phyloP scores from a whole-genome alignment of 2,329 filamentous ascomycete genomes.

The Penicillium sp. region DNA sequence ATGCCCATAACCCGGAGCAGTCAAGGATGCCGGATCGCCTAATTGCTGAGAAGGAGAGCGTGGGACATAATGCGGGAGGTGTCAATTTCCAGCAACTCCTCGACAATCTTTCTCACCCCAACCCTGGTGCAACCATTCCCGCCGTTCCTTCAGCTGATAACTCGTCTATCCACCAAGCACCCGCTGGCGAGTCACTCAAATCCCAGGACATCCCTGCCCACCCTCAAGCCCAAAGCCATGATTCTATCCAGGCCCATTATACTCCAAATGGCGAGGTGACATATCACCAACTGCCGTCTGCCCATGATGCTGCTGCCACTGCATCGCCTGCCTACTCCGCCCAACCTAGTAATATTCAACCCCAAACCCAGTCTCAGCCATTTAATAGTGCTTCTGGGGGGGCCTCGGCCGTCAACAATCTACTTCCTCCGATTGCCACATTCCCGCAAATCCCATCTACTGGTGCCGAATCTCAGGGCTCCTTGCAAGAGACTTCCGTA shows the following conservation, averaged over 20 bases:
- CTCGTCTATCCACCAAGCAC: conserved; percentile 32
- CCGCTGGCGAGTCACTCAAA: conserved; percentile 34
- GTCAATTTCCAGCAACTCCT: conserved; percentile 51
- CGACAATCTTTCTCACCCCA: conserved; percentile 47
- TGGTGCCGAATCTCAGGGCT: conserved; percentile 21
- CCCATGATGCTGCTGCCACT: conserved; percentile 27
- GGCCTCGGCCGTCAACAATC: conserved; percentile 33
- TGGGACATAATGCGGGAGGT: conserved; percentile 31
- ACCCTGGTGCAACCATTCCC: conserved; percentile 27
- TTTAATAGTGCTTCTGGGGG: conserved; percentile 37
- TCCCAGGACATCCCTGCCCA: conserved; percentile 46
- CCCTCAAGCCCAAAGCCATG: conserved; percentile 47
- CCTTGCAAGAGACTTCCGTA: conserved; percentile 22
- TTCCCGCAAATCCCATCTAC: conserved; percentile 34
- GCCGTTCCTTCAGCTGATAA: conserved; percentile 28
- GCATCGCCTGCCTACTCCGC: conserved; percentile 30
- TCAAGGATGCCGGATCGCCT: conserved; percentile 24
- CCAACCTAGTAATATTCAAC: conserved; percentile 37
- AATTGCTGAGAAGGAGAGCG: conserved; percentile 26
- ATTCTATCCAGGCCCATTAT: conserved; percentile 39
- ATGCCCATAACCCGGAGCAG: conserved; percentile 22
- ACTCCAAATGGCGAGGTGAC: conserved; percentile 40
- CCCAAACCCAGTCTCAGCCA: conserved; percentile 27
- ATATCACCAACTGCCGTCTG: conserved; percentile 39
- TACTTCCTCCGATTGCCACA: conserved; percentile 43